A percentile compares a stretch with the other conserved stretches of the same genome.
phyloP scores from a whole-genome alignment of 176 grass and related monocot species.

The Ensete ventricosum region DNA sequence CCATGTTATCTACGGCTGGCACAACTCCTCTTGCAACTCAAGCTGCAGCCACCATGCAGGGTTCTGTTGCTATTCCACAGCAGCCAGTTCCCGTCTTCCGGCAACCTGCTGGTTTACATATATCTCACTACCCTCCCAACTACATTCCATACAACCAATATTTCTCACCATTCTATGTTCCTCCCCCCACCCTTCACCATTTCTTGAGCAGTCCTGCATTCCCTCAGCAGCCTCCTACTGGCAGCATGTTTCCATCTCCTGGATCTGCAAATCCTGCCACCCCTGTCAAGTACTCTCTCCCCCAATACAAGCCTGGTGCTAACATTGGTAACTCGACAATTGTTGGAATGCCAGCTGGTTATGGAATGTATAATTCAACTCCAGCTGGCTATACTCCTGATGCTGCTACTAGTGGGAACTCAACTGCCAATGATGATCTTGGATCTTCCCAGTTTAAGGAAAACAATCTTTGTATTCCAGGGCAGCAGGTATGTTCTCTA shows the following conservation, averaged over 20 bases:
- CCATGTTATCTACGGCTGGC: conserved; percentile 38
- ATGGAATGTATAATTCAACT: conserved; percentile 57
- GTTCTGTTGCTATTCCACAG: conserved; percentile 64
- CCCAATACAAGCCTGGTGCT: conserved; percentile 62
- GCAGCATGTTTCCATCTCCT: conserved; percentile 47
- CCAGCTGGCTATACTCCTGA: conserved; percentile 47
- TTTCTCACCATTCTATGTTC: conserved; percentile 58
- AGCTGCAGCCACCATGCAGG: conserved; percentile 40
- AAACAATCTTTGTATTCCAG: conserved; percentile 68
- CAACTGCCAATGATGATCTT: conserved; percentile 48
- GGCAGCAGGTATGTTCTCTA: conserved; percentile 42
- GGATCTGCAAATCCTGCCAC: conserved; percentile 30
- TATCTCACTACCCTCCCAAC: conserved; percentile 57
- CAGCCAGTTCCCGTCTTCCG: conserved; percentile 58
- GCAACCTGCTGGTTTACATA: conserved; percentile 56
- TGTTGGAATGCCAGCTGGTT: conserved; percentile 40
- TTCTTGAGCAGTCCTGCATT: conserved; percentile 62
- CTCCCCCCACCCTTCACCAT: conserved; percentile 43
- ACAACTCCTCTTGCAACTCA: conserved; percentile 39
- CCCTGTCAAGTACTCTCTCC: conserved; percentile 45
- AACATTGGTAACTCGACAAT: conserved; percentile 48
- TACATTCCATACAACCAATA: conserved; percentile 81
- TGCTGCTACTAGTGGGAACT: conserved; percentile 33
- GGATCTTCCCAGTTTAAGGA: conserved; percentile 58
- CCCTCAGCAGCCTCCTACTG: conserved; percentile 56